Evolutionary conservation across 768 basidiomycete species (phyloP).

Genomic region (Hemileccinum rubropunctum): DNA sequence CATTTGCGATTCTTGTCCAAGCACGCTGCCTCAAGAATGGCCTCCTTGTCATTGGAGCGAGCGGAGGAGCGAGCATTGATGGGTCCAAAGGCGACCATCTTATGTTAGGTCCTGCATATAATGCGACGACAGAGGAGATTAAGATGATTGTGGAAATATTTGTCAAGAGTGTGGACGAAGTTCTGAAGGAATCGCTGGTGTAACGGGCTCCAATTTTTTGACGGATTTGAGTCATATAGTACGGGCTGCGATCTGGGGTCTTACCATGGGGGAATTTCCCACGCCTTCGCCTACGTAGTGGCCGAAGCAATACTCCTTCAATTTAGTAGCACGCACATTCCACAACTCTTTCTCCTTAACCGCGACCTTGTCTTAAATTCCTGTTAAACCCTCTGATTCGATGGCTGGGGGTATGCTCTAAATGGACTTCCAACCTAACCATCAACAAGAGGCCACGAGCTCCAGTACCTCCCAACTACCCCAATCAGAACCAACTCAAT

Average conservation of each 20-base stretch:
- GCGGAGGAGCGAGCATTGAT: slow-evolving; percentile 64
- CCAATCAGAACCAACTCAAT: slow-evolving; percentile 34
- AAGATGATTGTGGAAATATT: slow-evolving; percentile 65
- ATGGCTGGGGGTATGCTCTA: slow-evolving; percentile 88
- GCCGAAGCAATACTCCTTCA: slow-evolving; percentile 23
- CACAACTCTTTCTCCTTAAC: slow-evolving; percentile 24
- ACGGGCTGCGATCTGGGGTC: too few relatives aligned
- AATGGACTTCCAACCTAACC: slow-evolving; percentile 84
- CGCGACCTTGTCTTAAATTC: slow-evolving; percentile 24
- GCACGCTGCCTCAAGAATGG: slow-evolving; percentile 65
- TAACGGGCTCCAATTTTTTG: neutral
- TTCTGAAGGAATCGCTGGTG: slow-evolving; percentile 41
- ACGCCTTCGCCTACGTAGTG: slow-evolving; percentile 28
- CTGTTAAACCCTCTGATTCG: slow-evolving; percentile 42
- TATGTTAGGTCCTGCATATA: slow-evolving; percentile 80
- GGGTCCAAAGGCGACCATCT: slow-evolving; percentile 72
- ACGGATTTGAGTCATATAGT: too few relatives aligned
- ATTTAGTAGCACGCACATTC: slow-evolving; percentile 23
- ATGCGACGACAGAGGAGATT: slow-evolving; percentile 65
- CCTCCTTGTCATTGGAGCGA: slow-evolving; percentile 71
- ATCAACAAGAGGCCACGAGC: slow-evolving; percentile 70
- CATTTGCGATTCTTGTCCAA: slow-evolving; percentile 70
- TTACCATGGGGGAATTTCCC: slow-evolving; percentile 30
- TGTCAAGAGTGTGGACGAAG: slow-evolving; percentile 64
- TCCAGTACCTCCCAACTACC: slow-evolving; percentile 48